Percentiles rank a stretch among this genome's conserved stretches.
Evolutionary conservation across 768 basidiomycete species (phyloP).

Genomic region (Amanita thiersii): DNA sequence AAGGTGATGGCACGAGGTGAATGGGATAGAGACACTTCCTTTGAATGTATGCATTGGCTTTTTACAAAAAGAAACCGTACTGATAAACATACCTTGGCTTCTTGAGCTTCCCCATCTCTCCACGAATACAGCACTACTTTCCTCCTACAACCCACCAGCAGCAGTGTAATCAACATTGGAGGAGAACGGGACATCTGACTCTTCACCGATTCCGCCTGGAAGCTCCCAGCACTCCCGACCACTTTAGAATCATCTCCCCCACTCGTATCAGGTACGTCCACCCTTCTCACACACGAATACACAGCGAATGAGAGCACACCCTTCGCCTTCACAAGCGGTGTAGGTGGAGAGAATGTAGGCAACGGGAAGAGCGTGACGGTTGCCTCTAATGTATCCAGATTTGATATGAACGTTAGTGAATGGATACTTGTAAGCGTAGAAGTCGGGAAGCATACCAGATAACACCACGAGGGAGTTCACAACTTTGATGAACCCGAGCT

Average conservation of each 20-base stretch:
- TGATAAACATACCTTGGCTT: constrained; percentile 45
- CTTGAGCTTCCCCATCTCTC: constrained; percentile 77
- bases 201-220: neutral
- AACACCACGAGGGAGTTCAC: constrained; percentile 81
- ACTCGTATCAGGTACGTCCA: constrained; percentile 15
- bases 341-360: constrained; percentile 63
- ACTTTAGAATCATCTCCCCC: neutral
- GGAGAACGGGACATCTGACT: constrained; percentile 33
- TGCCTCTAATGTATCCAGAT: constrained; percentile 62
- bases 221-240: neutral
- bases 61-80: neutral
- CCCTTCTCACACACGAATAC: constrained; percentile 47
- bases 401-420: too few relatives aligned
- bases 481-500: constrained; percentile 78
- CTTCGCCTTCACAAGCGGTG: constrained; percentile 68
- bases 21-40: constrained; percentile 84
- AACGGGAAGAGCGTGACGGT: constrained; percentile 69
- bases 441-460: constrained; percentile 54
- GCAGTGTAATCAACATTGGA: constrained; percentile 61
- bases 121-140: constrained; percentile 82
- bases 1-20: constrained; percentile 85
- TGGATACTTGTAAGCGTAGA: neutral
- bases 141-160: constrained; percentile 81
- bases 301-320: constrained; percentile 78
- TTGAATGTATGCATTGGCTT: neutral